phyloP scores from a whole-genome alignment of 257 asterid species.

The Thymus quinquecostatus region DNA sequence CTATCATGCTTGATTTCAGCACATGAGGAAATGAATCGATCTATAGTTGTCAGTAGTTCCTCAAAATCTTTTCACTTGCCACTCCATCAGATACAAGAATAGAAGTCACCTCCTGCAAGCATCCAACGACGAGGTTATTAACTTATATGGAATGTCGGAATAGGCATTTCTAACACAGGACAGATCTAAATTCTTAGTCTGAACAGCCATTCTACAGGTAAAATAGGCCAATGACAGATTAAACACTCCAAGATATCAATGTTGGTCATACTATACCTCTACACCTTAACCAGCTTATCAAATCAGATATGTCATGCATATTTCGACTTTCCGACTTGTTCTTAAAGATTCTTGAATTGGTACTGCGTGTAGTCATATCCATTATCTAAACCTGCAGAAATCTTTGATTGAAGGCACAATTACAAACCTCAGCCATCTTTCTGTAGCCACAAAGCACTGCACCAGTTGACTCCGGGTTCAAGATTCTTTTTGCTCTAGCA shows the following conservation, averaged over 20 bases:
- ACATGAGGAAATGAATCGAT: constrained; percentile 37
- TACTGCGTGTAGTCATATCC: background rate
- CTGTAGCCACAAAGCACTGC: constrained; percentile 93
- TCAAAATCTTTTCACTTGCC: constrained; percentile 64
- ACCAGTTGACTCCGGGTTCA: constrained; percentile 68
- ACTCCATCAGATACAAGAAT: constrained; percentile 83
- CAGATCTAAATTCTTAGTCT: background rate
- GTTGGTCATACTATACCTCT: background rate
- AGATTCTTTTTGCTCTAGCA: constrained; percentile 65
- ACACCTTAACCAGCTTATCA: constrained; percentile 10
- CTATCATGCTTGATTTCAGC: constrained; percentile 33
- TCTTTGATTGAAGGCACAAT: background rate
- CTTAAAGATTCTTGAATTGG: background rate
- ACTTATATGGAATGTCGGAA: background rate
- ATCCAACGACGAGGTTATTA: constrained; percentile 14
- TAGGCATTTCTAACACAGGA: background rate
- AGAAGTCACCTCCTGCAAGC: constrained; percentile 82
- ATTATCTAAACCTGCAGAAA: background rate
- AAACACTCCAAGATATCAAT: background rate
- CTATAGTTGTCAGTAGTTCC: constrained; percentile 51
- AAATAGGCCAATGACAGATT: background rate
- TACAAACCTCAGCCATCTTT: constrained; percentile 88
- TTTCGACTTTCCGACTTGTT: background rate
- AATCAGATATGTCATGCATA: background rate
- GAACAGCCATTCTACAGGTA: background rate